Base-by-base conservation (phyloP, 495 filamentous ascomycete species). In the Penicillium parvum region DNA sequence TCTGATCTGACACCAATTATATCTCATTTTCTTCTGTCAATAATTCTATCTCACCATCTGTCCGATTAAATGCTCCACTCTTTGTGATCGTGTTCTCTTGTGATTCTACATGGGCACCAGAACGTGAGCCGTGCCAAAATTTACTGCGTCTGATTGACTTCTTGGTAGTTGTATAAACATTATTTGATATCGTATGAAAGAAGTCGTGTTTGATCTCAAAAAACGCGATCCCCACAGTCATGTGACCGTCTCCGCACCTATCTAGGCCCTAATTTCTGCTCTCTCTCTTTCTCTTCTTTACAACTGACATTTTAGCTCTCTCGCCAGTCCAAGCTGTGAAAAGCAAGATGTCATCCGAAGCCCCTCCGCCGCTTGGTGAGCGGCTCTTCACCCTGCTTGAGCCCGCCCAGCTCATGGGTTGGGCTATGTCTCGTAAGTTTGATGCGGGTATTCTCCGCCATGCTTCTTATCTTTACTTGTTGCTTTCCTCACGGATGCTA, bases 371-470 rank as follows among this genome's bases (percentile, higher is more conserved):
- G 11, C 18, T 59, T 3, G 11, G 23, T 4, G 37, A 57, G 42
- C 58, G 57, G 28, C 20, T 68, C 27, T 22, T 23, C 2, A 40
- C 37, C 20, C 32, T 69, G 17, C n/a, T 62, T 10, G 62, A 64
- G 14, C 67, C 65, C 4, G 60, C 51, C 3, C n/a, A 40, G 3
- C 42, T 71, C 29, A 43, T 65, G 47, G 18, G 32, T 3, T 62
- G 47, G 54, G 60, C 65, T 10, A 53, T 68, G 45, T 53, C 56
- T 18, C 55, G 66, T 70, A 54, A 54, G 63, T 58, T n/a, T n/a
- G n/a, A n/a, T n/a, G n/a, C n/a, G n/a, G n/a, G n/a, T n/a, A n/a
- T n/a, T n/a, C n/a, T n/a, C n/a, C n/a, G n/a, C n/a, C n/a, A n/a
- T n/a, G n/a, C n/a, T n/a, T n/a, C n/a, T n/a, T n/a, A n/a, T n/a